Percentiles rank a stretch among this genome's conserved stretches.
These are phyloP conservation scores for Phytopythium delawarense DNA, from an alignment of 352 stramenopile genomes.

Conservation along the genomic window DNA sequence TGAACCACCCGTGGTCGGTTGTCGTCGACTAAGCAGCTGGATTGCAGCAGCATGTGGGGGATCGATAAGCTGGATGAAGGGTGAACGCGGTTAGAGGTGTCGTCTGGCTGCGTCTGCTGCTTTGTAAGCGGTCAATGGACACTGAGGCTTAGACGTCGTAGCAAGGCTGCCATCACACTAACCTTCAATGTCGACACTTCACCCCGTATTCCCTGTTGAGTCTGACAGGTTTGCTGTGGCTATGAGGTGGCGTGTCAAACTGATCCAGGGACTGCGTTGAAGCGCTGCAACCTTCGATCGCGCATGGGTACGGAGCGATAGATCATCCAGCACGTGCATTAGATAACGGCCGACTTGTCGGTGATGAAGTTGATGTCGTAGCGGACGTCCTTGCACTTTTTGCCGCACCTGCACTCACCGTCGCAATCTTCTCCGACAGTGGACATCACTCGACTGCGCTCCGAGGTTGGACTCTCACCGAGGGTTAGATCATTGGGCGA, in stretches of 20 bases:
- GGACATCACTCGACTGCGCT: not conserved
- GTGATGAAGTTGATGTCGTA: constrained; percentile 8
- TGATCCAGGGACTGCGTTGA: not conserved
- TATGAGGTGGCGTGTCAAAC: not conserved
- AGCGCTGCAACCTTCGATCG: too few relatives aligned
- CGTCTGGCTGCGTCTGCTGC: not conserved
- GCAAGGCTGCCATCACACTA: not conserved
- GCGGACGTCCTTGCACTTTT: constrained; percentile 5
- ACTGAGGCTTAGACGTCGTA: not conserved
- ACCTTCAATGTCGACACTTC: not conserved
- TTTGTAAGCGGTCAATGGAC: not conserved
- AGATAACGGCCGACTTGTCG: not conserved
- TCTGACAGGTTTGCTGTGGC: not conserved
- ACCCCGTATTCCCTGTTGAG: not conserved
- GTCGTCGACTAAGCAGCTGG: constrained; percentile 30
- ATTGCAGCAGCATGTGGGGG: not conserved
- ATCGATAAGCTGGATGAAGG: not conserved
- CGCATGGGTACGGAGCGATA: too few relatives aligned
- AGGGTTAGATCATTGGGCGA: not conserved
- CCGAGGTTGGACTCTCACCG: not conserved
- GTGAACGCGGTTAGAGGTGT: not conserved
- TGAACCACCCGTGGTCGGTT: constrained; percentile 50
- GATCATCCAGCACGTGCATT: not conserved
- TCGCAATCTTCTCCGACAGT: not conserved
- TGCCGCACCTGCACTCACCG: not conserved